Evolutionary conservation across 352 stramenopile species (phyloP).

Genomic region (Saprolegnia diclina): DNA sequence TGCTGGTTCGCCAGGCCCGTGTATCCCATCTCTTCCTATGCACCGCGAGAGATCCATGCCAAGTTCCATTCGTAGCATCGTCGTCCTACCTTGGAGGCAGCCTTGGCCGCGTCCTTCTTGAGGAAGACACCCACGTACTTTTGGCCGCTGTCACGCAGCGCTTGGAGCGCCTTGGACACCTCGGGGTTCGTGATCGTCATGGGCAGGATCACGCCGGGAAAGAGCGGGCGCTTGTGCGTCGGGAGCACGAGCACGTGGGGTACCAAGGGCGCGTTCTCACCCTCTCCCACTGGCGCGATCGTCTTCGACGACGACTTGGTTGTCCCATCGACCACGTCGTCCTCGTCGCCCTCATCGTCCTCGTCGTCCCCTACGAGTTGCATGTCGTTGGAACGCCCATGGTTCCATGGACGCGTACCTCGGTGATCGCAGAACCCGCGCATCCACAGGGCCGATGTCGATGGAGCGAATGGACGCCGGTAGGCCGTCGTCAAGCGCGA

Average conservation of each 20-base stretch:
- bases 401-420: neutral
- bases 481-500: neutral
- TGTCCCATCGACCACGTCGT: neutral
- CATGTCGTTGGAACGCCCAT: neutral
- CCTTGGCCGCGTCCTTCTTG: conserved; percentile 61
- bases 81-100: neutral
- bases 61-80: neutral
- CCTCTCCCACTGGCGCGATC: conserved; percentile 25
- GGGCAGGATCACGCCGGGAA: conserved; percentile 71
- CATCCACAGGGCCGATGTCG: conserved; percentile 4
- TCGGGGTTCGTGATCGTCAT: conserved; percentile 83
- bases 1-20: conserved; percentile 25
- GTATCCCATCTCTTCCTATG: conserved; percentile 35
- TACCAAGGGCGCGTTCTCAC: conserved; percentile 26
- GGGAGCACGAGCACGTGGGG: conserved; percentile 74
- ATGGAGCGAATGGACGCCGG: neutral
- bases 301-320: conserved; percentile 4
- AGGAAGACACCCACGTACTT: conserved; percentile 94
- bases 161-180: conserved; percentile 84
- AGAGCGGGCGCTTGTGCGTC: conserved; percentile 68
- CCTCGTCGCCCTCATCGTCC: conserved; percentile 16
- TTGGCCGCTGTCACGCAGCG: conserved; percentile 76
- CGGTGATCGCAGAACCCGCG: conserved; percentile 12
- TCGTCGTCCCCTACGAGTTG: neutral
- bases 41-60: conserved; percentile 29